Conservation (phyloP, 2,329 filamentous ascomycete genomes). For the Seiridium unicorne region DNA sequence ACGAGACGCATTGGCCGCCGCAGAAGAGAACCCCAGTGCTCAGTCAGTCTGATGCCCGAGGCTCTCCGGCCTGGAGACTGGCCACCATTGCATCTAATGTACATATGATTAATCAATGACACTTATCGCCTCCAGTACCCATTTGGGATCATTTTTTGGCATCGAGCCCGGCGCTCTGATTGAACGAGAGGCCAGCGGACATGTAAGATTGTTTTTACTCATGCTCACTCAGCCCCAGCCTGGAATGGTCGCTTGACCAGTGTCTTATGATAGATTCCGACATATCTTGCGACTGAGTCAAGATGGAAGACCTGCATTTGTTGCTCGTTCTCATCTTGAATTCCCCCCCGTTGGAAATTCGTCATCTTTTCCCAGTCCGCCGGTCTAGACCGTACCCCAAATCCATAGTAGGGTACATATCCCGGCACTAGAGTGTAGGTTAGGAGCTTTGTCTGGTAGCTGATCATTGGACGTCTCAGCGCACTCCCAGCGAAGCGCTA, state of each 20-base stretch:
- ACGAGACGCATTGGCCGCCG: neutral
- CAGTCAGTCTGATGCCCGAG: neutral
- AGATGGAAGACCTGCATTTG: neutral
- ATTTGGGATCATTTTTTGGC: neutral
- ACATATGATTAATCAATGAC: neutral
- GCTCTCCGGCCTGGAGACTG: neutral
- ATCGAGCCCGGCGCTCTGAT: neutral
- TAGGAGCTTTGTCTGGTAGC: neutral
- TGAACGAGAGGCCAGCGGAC: too few species aligned
- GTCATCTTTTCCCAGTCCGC: neutral
- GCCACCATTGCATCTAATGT: neutral
- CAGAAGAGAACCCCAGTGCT: neutral
- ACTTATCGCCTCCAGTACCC: neutral
- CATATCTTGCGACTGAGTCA: neutral
- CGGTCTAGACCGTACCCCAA: neutral
- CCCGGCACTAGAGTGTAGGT: neutral
- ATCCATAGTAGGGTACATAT: slow-evolving; percentile 1
- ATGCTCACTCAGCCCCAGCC: slow-evolving; percentile 1
- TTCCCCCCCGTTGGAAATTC: neutral
- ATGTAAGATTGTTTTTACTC: neutral
- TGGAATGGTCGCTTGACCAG: neutral
- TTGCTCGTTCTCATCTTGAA: neutral
- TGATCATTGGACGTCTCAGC: neutral
- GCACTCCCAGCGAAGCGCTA: neutral
- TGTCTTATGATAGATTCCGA: neutral